Evolutionary conservation across 805 yeast species (phyloP).

Genomic region (Monosporozyma aquatica): DNA sequence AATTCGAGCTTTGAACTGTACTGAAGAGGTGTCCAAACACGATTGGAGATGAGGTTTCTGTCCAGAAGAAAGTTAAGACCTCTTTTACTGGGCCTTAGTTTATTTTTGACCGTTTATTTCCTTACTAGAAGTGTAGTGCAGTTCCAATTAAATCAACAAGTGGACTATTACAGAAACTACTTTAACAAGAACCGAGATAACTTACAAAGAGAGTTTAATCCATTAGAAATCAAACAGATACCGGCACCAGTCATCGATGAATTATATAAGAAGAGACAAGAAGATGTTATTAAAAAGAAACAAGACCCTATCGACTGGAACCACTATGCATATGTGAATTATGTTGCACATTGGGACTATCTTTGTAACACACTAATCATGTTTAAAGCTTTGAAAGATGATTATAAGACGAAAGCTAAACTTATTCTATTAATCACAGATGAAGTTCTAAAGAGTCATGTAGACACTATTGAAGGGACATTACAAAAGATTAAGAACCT

Average conservation of each 20-base stretch:
- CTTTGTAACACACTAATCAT: constrained; percentile 46
- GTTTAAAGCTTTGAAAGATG: constrained; percentile 33
- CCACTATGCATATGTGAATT: constrained; percentile 48
- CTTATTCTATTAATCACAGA: constrained; percentile 37
- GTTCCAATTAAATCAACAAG: constrained; percentile 26
- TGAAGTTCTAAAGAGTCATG: constrained; percentile 21
- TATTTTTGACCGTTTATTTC: constrained; percentile 9
- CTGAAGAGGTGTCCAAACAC: too few species aligned
- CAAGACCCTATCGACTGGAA: constrained; percentile 33
- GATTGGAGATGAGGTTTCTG: constrained; percentile 14
- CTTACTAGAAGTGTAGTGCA: constrained; percentile 17
- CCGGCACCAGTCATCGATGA: constrained; percentile 21
- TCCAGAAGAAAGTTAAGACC: constrained; percentile 20
- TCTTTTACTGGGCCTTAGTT: constrained; percentile 8
- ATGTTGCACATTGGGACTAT: constrained; percentile 46
- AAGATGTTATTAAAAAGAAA: constrained; percentile 7
- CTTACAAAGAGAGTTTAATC: constrained; percentile 19
- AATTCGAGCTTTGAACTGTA: too few species aligned
- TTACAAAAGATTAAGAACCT: constrained; percentile 7
- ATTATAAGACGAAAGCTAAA: constrained; percentile 35
- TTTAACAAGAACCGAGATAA: constrained; percentile 23
- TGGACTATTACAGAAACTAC: constrained; percentile 21
- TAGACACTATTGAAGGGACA: constrained; percentile 5
- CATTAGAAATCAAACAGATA: constrained; percentile 25
- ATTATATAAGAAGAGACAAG: constrained; percentile 11